Percentiles rank a stretch among this genome's conserved stretches.
Evolutionary conservation across 1,284 basidiomycete species (phyloP).

Genomic region (Puccinia polysora): DNA sequence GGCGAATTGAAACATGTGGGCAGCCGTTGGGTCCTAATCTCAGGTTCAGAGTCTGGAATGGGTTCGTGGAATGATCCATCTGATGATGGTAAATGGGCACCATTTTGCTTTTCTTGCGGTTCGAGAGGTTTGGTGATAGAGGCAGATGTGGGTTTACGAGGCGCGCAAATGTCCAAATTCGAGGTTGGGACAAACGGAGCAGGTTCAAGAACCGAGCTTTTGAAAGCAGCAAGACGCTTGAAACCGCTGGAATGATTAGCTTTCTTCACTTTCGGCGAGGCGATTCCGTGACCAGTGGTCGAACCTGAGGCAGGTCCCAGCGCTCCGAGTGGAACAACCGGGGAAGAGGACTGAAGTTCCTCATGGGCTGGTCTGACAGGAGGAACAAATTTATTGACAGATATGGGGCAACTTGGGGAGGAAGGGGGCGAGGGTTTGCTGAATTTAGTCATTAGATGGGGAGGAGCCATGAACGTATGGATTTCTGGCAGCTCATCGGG

Average conservation of each 20-base stretch:
- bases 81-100: no score
- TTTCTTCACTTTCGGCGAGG: not conserved
- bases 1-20: no score
- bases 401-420: no score
- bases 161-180: no score
- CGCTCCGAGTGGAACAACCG: not conserved
- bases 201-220: not conserved
- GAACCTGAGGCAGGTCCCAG: not conserved
- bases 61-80: no score
- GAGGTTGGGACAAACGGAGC: no score
- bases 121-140: not conserved
- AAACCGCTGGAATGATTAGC: slow-evolving; percentile 3
- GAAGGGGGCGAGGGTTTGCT: no score
- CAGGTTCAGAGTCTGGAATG: no score
- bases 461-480: no score
- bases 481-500: not conserved
- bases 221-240: slow-evolving; percentile 6
- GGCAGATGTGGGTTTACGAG: no score
- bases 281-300: not conserved
- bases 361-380: not conserved
- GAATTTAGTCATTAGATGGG: no score
- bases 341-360: not conserved
- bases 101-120: not conserved
- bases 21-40: no score
- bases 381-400: not conserved